These are phyloP conservation scores for Larix kaempferi DNA, from an alignment of 75 land plant genomes.

Conservation along the genomic window DNA sequence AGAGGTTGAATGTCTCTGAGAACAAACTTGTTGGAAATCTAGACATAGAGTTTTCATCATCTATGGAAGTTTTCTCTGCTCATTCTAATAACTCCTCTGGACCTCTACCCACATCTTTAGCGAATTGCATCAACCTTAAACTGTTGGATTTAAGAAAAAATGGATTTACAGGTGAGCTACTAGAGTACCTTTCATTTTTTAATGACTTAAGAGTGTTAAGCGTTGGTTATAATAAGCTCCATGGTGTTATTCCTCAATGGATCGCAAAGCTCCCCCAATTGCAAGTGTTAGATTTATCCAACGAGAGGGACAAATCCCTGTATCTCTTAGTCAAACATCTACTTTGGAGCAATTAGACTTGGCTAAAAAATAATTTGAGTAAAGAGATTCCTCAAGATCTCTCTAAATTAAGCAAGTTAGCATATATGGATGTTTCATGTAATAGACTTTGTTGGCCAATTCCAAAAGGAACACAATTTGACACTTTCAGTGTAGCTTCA, in stretches of 20 bases:
- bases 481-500: no score
- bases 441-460: slow-evolving; percentile 6
- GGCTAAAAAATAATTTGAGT: slow-evolving; percentile 16
- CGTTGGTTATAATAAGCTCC: slow-evolving; percentile 19
- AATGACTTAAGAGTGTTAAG: slow-evolving; percentile 12
- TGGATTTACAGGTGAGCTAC: neutral
- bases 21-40: neutral
- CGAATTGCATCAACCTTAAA: neutral
- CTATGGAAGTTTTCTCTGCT: neutral
- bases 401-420: slow-evolving; percentile 1
- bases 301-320: slow-evolving; percentile 26
- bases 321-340: slow-evolving; percentile 24
- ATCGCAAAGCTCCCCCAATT: slow-evolving; percentile 13
- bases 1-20: neutral
- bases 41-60: neutral
- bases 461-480: no score
- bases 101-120: neutral
- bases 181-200: slow-evolving; percentile 15
- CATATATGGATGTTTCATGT: slow-evolving; percentile 15
- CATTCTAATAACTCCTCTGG: neutral
- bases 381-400: slow-evolving; percentile 26
- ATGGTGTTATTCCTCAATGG: slow-evolving; percentile 25
- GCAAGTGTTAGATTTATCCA: neutral
- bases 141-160: neutral
- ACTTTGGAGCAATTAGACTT: slow-evolving; percentile 15